These are phyloP conservation scores for Diaporthe velutina DNA, from an alignment of 2,329 filamentous ascomycete species.

Conservation along the genomic window DNA sequence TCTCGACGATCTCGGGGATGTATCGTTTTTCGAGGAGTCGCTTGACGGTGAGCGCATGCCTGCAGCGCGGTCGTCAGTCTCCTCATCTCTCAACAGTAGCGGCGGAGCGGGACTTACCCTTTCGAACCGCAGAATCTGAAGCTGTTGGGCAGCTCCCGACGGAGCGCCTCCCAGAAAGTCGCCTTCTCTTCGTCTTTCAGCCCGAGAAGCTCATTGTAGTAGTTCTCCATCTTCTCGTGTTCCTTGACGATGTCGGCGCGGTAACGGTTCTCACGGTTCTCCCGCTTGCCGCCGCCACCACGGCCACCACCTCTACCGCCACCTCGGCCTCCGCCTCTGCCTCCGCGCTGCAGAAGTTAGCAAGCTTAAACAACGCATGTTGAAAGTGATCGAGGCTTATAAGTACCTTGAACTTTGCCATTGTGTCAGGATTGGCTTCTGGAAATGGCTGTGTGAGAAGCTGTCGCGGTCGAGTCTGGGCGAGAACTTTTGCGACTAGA, in stretches of 20 bases:
- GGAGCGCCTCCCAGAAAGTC: constrained; percentile 86
- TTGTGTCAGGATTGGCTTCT: constrained; percentile 22
- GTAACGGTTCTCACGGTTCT: constrained; percentile 59
- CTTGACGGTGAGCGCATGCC: constrained; percentile 93
- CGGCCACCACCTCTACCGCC: constrained; percentile 40
- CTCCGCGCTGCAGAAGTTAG: constrained; percentile 29
- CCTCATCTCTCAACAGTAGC: neutral
- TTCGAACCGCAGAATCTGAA: constrained; percentile 98
- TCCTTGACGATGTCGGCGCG: constrained; percentile 76
- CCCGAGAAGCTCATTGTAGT: constrained; percentile 84
- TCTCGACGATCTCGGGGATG: constrained; percentile 89
- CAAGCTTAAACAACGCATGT: neutral
- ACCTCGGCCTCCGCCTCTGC: constrained; percentile 38
- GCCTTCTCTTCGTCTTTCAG: constrained; percentile 83
- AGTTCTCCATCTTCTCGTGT: constrained; percentile 88
- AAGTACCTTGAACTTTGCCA: constrained; percentile 21
- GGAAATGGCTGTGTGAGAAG: constrained; percentile 19
- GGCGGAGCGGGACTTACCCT: constrained; percentile 66
- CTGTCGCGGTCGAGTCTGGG: neutral
- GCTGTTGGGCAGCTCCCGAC: constrained; percentile 92
- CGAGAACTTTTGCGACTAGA: constrained; percentile 14
- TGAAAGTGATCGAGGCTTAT: neutral
- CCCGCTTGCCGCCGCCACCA: constrained; percentile 52
- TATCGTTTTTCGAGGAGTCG: constrained; percentile 89
- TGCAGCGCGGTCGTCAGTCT: constrained; percentile 50